Percentiles rank a stretch among this genome's conserved stretches.
These are phyloP conservation scores for Aspergillus asperescens DNA, from an alignment of 495 filamentous ascomycete genomes.

Conservation along the genomic window DNA sequence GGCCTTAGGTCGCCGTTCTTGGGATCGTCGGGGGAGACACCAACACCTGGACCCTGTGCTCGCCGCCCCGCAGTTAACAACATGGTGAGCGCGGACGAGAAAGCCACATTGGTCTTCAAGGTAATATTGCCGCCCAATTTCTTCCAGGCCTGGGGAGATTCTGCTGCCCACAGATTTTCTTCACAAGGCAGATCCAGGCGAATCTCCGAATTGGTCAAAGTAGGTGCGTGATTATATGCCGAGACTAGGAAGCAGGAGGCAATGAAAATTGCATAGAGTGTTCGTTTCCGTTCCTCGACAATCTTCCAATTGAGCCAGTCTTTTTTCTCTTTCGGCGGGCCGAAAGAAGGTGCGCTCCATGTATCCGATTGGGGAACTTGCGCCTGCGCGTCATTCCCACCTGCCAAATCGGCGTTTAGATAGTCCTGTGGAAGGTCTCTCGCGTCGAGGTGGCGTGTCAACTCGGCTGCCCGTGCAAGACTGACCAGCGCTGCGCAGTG, in stretches of 20 bases:
- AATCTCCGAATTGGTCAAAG: constrained; percentile 92
- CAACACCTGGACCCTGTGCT: constrained; percentile 36
- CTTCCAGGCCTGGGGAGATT: constrained; percentile 71
- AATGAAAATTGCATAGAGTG: constrained; percentile 85
- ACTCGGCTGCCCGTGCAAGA: constrained; percentile 78
- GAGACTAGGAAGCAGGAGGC: constrained; percentile 87
- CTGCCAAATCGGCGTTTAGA: constrained; percentile 21
- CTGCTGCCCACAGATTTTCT: constrained; percentile 85
- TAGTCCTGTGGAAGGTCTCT: constrained; percentile 39
- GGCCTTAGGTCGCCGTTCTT: constrained; percentile 67
- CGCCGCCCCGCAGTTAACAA: constrained; percentile 77
- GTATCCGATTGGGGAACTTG: constrained; percentile 20
- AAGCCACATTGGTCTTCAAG: constrained; percentile 59
- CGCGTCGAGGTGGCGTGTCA: constrained; percentile 49
- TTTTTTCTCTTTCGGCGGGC: constrained; percentile 61
- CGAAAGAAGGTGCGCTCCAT: constrained; percentile 31
- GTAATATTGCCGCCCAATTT: constrained; percentile 64
- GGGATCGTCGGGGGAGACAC: constrained; percentile 30
- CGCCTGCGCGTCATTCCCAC: neutral
- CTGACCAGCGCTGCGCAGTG: constrained; percentile 89
- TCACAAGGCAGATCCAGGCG: constrained; percentile 87
- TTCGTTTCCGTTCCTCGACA: constrained; percentile 88
- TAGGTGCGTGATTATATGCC: constrained; percentile 86
- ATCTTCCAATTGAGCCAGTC: constrained; percentile 89
- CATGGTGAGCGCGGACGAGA: constrained; percentile 71